Evolutionary conservation across 106 monocot species (phyloP).

Genomic region (Dendrobium huoshanense): DNA sequence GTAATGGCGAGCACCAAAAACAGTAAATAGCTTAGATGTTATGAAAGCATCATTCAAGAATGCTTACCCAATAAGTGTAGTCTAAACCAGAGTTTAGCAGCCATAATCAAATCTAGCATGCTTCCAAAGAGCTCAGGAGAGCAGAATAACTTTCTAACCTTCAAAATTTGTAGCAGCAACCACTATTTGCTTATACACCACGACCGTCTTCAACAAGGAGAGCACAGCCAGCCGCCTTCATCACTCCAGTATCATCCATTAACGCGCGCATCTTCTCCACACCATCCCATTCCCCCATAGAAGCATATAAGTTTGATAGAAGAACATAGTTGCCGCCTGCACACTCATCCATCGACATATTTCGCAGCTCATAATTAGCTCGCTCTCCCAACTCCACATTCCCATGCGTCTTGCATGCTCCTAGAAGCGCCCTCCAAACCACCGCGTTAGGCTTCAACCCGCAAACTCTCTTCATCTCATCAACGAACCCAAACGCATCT

Average conservation of each 20-base stretch:
- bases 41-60: neutral
- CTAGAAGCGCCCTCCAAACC: conserved; percentile 57
- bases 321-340: conserved; percentile 54
- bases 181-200: neutral
- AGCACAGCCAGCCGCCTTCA: conserved; percentile 55
- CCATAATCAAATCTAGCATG: neutral
- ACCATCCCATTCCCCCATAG: conserved; percentile 44
- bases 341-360: conserved; percentile 25
- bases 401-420: conserved; percentile 48
- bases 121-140: neutral
- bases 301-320: conserved; percentile 60
- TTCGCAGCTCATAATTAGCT: conserved; percentile 38
- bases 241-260: conserved; percentile 54
- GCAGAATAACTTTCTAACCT: neutral
- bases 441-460: conserved; percentile 27
- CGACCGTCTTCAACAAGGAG: conserved; percentile 9
- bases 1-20: too few species aligned
- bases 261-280: conserved; percentile 42
- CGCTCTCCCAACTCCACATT: conserved; percentile 37
- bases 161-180: neutral
- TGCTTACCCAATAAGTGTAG: neutral
- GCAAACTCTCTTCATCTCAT: conserved; percentile 17
- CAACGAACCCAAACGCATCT: conserved; percentile 35
- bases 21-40: too few species aligned
- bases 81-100: neutral